Evolutionary conservation across 129 eudicot genomes (phyloP), one percentile per base, ranked within the genome.

Genomic region (Oenanthe sinensis): DNA sequence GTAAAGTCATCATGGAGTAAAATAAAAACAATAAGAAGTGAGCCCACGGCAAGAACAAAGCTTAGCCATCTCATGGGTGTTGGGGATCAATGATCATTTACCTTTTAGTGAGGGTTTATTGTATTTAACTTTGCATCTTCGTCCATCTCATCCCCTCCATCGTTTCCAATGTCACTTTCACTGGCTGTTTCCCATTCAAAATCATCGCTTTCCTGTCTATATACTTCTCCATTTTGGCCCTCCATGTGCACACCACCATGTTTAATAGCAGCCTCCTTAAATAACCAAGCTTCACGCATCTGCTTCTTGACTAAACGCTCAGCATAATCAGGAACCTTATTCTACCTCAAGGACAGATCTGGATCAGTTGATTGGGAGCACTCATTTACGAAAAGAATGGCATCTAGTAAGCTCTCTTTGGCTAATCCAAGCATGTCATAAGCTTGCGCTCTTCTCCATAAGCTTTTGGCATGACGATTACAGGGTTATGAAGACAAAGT

Each of bases 101-200:
- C 98, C 98, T 93, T 86, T 87, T 33, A 47, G 50, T 47, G 94
- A 87, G 82, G 82, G 77, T 81, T 81, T 87, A 39, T 80, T 81
- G 75, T 72, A 84, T 77, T 82, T 88, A 22, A 79, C 94, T 40
- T 76, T 85, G 79, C 92, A 75, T 83, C 81, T 4, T 86, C 80
- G 15, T 84, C 87, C 83, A 71, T 81, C 74, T 82, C 90, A 80
- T 89, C 89, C 76, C 91, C 87, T 43, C 75, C 93, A 76, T 86
- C 96, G 74, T 90, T 75, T 71, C 92, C 98, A 0, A 80, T 77
- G 75, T 94, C 98, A 82, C 97, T 94, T 82, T 91, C 98, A 85
- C 98, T 94, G 6, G 97, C 98, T 11, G 98, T 94, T 77, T 94
- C 98, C 98, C 98, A 94, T 73, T 94, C 98, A 55, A 97, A 94